These are phyloP conservation scores for Heliamphora pulchella DNA, from an alignment of 179 eudicot genomes.

Conservation along the genomic window DNA sequence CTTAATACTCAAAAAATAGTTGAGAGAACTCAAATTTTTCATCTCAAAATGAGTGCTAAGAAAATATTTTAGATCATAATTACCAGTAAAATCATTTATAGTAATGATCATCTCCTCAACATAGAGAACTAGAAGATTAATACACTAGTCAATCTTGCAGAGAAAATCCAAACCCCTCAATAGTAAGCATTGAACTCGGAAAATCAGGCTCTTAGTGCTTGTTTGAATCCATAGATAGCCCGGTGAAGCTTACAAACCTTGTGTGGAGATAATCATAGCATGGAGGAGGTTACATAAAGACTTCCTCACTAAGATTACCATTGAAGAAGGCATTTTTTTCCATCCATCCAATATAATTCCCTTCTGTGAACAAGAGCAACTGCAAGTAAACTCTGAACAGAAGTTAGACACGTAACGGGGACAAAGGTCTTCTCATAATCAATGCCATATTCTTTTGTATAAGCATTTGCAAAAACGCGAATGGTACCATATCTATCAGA, in stretches of 20 bases:
- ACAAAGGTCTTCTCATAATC: not conserved
- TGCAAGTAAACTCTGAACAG: not conserved
- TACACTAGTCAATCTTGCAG: not conserved
- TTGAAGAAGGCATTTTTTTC: not conserved
- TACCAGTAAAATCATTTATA: not conserved
- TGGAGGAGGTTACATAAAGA: not conserved
- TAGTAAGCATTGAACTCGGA: not conserved
- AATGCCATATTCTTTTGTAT: no score
- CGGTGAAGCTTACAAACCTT: not conserved
- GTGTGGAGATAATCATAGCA: not conserved
- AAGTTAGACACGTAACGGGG: not conserved
- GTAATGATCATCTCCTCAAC: not conserved
- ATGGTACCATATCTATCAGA: no score
- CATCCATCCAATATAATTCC: not conserved
- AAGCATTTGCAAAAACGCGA: no score
- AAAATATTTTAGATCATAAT: not conserved
- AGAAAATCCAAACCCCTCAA: not conserved
- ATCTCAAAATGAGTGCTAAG: not conserved
- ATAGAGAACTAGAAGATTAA: no score
- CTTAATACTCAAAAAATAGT: not conserved
- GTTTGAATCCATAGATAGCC: not conserved
- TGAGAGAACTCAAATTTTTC: not conserved
- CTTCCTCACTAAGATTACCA: no score
- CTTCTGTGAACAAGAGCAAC: not conserved
- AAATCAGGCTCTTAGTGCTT: not conserved